These are phyloP conservation scores for Mollisiaceae sp. DNA, from an alignment of 2,329 filamentous ascomycete genomes.

Conservation along the genomic window DNA sequence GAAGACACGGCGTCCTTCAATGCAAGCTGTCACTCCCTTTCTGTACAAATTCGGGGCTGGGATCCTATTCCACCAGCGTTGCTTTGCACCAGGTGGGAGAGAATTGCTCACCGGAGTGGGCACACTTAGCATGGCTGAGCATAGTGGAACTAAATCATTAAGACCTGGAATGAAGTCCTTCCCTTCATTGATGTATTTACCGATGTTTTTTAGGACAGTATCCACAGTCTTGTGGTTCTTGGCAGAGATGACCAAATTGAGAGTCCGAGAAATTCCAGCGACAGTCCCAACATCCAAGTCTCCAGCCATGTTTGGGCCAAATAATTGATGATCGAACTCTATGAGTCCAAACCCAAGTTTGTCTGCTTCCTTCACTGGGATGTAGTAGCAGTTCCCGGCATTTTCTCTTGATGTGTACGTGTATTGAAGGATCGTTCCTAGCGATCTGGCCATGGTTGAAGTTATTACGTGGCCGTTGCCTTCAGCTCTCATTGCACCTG, in stretches of 20 bases:
- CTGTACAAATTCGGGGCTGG: constrained; percentile 23
- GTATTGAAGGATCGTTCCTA: constrained; percentile 35
- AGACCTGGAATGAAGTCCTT: constrained; percentile 24
- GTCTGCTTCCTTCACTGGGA: constrained; percentile 25
- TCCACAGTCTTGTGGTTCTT: constrained; percentile 11
- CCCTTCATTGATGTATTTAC: constrained; percentile 8
- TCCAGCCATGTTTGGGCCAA: constrained; percentile 5
- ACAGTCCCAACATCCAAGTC: constrained; percentile 25
- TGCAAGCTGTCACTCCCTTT: constrained; percentile 18
- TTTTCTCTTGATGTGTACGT: constrained; percentile 19
- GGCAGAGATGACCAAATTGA: constrained; percentile 13
- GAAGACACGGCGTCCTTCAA: constrained; percentile 13
- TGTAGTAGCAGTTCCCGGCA: constrained; percentile 17
- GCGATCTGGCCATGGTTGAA: constrained; percentile 34
- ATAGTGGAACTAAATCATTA: constrained; percentile 26
- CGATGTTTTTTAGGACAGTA: not conserved
- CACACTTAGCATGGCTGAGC: constrained; percentile 14
- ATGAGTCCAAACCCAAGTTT: constrained; percentile 28
- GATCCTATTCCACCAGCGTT: constrained; percentile 9
- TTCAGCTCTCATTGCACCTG: constrained; percentile 36
- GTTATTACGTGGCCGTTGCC: constrained; percentile 38
- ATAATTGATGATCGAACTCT: constrained; percentile 20
- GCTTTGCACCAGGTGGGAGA: not conserved
- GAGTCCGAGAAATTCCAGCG: constrained; percentile 18
- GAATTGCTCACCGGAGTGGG: not conserved